Percentiles rank a stretch among this genome's conserved stretches.
Conservation (phyloP, 2,329 filamentous ascomycete genomes). For the Tetracladium maxilliforme region DNA sequence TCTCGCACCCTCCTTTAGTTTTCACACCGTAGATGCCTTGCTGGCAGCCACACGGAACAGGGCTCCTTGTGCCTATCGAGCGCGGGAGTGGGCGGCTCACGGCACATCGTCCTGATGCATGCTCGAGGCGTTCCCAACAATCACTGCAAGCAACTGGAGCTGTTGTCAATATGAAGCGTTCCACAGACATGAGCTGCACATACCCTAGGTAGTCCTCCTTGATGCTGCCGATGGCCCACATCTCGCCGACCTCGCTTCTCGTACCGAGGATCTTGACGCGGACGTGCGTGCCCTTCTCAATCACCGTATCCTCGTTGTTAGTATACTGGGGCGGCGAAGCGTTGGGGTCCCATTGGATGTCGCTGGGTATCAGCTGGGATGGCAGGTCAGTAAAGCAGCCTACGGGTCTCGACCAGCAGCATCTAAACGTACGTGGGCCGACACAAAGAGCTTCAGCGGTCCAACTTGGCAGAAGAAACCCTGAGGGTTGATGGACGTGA, state of each 20-base stretch:
- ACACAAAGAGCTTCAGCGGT: conserved; percentile 65
- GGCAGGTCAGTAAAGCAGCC: conserved; percentile 10
- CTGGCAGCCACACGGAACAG: no score
- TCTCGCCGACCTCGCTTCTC: conserved; percentile 81
- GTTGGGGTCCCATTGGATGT: conserved; percentile 90
- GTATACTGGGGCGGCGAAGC: conserved; percentile 95
- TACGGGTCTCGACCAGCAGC: conserved; percentile 9
- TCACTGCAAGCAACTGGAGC: no score
- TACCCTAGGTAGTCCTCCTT: conserved; percentile 69
- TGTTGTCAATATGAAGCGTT: no score
- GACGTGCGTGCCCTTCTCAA: conserved; percentile 86
- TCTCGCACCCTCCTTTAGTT: no score
- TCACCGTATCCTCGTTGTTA: conserved; percentile 84
- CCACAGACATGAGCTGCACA: no score
- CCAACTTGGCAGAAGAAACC: conserved; percentile 83
- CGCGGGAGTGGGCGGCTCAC: no score
- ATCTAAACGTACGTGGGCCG: conserved; percentile 53
- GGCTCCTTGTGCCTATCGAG: no score
- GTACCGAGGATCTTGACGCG: conserved; percentile 91
- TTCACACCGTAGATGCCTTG: no score
- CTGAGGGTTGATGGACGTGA: conserved; percentile 79
- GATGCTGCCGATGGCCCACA: conserved; percentile 96
- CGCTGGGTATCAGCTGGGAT: conserved; percentile 68
- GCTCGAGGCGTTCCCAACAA: no score
- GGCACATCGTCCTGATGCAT: no score